phyloP scores from a whole-genome alignment of 1,284 basidiomycete genomes.

The Schizopora paradoxa region DNA sequence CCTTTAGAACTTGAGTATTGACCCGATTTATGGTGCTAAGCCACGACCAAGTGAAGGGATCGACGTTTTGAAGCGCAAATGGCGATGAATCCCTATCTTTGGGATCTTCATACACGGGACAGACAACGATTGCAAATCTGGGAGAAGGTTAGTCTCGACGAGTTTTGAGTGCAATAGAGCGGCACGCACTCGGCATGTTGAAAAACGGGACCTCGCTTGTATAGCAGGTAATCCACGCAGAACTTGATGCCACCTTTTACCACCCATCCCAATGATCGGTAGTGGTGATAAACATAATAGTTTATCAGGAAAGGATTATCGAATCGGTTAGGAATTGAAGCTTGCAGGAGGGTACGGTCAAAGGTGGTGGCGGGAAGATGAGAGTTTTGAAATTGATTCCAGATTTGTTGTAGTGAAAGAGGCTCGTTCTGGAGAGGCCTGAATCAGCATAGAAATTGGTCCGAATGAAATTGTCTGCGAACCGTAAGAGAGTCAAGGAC shows the following conservation, averaged over 20 bases:
- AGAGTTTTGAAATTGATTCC: conserved; percentile 52
- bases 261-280: conserved; percentile 96
- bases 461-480: conserved; percentile 22
- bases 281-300: conserved; percentile 93
- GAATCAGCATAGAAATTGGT: neutral
- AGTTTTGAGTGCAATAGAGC: conserved; percentile 4
- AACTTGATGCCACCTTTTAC: conserved; percentile 97
- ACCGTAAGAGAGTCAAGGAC: conserved; percentile 64
- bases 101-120: conserved; percentile 85
- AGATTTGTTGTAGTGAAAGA: conserved; percentile 52
- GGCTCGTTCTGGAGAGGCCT: conserved; percentile 38
- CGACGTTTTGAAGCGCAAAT: conserved; percentile 55
- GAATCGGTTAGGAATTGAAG: conserved; percentile 37
- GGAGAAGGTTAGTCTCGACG: conserved; percentile 8
- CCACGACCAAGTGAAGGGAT: conserved; percentile 91
- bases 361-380: conserved; percentile 31
- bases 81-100: conserved; percentile 61
- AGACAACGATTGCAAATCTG: conserved; percentile 86
- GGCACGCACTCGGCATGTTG: conserved; percentile 84
- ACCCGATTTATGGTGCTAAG: conserved; percentile 96
- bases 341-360: conserved; percentile 27
- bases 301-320: conserved; percentile 93
- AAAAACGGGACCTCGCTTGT: conserved; percentile 94
- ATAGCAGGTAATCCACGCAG: conserved; percentile 91
- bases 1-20: conserved; percentile 97